A percentile compares a stretch with the other conserved stretches of the same genome.
Evolutionary conservation across 805 yeast species (phyloP).

Genomic region (Saccharomycopsis fermentans): DNA sequence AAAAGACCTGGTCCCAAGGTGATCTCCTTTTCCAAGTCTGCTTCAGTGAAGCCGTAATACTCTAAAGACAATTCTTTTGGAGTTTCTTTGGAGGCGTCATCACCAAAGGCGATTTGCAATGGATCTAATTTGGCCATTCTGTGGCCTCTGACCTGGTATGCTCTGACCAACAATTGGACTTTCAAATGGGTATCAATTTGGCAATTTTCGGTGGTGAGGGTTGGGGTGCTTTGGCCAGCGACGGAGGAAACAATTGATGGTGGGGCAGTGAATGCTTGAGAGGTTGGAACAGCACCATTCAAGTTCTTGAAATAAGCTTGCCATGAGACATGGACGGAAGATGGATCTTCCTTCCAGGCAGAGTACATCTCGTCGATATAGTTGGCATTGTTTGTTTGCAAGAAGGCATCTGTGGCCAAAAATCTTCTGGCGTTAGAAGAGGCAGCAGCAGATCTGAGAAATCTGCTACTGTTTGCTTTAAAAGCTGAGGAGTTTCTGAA

Average conservation of each 20-base stretch:
- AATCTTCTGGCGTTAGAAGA: background rate
- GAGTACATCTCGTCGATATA: conserved; percentile 97
- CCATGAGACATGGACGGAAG: conserved; percentile 93
- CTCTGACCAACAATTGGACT: conserved; percentile 93
- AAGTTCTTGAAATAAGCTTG: conserved; percentile 91
- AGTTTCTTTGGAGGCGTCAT: conserved; percentile 36
- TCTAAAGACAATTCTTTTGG: conserved; percentile 89
- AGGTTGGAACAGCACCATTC: conserved; percentile 55
- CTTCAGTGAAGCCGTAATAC: conserved; percentile 82
- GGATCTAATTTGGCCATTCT: conserved; percentile 94
- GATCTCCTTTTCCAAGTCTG: conserved; percentile 73
- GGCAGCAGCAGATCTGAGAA: background rate
- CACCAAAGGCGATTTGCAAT: conserved; percentile 81
- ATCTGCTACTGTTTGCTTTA: background rate
- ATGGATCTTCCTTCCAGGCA: conserved; percentile 87
- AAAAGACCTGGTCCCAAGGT: conserved; percentile 95
- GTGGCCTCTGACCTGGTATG: conserved; percentile 98
- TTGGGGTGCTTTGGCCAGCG: conserved; percentile 54
- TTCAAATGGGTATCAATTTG: conserved; percentile 83
- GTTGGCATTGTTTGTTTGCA: conserved; percentile 75
- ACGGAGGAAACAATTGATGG: conserved; percentile 82
- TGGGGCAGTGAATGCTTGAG: conserved; percentile 80
- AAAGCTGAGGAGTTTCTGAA: conserved; percentile 2
- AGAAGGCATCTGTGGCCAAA: conserved; percentile 49
- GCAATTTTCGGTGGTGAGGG: conserved; percentile 34